A percentile compares a stretch with the other conserved stretches of the same genome.
Conservation (phyloP, 495 filamentous ascomycete species). For the Talaromyces liani region DNA sequence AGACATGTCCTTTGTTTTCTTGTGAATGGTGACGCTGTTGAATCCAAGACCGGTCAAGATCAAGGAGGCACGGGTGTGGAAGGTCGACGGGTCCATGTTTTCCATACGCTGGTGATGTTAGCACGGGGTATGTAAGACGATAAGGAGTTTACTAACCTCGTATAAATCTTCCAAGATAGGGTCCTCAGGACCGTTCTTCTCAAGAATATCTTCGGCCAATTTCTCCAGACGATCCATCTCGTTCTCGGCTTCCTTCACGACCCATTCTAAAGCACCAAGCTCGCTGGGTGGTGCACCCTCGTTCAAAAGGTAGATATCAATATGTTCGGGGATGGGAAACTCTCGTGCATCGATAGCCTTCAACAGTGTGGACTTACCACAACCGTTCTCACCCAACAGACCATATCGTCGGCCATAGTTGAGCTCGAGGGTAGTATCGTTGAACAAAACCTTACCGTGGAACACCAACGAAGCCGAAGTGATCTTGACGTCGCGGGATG, state of each 20-base stretch:
- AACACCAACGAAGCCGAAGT: conserved; percentile 90
- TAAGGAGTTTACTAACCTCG: conserved; percentile 57
- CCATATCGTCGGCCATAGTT: conserved; percentile 92
- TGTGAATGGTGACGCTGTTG: conserved; percentile 93
- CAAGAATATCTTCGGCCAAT: conserved; percentile 81
- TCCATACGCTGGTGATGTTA: conserved; percentile 76
- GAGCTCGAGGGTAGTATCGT: conserved; percentile 86
- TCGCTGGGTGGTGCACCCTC: conserved; percentile 91
- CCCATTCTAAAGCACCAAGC: conserved; percentile 90
- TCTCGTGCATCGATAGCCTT: conserved; percentile 92
- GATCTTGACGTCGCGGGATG: conserved; percentile 92
- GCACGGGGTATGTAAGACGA: conserved; percentile 9
- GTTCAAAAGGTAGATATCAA: conserved; percentile 98
- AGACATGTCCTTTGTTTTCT: conserved; percentile 99
- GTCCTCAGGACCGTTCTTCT: conserved; percentile 84
- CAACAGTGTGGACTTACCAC: conserved; percentile 93
- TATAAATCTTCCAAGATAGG: conserved; percentile 92
- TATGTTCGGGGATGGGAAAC: conserved; percentile 90
- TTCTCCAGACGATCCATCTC: conserved; percentile 87
- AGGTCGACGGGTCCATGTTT: conserved; percentile 99
- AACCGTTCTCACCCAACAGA: conserved; percentile 96
- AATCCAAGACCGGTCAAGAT: conserved; percentile 99
- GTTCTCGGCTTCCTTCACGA: conserved; percentile 88
- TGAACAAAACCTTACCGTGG: conserved; percentile 94
- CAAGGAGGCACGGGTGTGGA: conserved; percentile 88